These are phyloP conservation scores for Boletus sp. DNA, from an alignment of 1,284 basidiomycete genomes.

Conservation along the genomic window DNA sequence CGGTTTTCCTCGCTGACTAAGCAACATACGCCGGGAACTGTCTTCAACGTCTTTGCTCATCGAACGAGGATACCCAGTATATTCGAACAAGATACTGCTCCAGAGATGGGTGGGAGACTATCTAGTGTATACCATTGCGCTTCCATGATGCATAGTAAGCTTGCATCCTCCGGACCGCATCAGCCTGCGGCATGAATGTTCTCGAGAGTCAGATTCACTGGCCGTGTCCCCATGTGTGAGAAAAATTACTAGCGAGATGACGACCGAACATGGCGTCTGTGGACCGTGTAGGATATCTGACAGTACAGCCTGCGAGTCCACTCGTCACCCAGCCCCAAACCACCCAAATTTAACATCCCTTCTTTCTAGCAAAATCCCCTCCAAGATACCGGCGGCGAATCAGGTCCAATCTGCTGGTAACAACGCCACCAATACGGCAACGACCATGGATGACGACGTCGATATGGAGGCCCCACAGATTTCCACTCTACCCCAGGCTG, in stretches of 20 bases:
- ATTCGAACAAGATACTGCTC: too few relatives aligned
- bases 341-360: not conserved
- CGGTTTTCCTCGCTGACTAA: conserved; percentile 39
- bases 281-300: not conserved
- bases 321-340: conserved; percentile 5
- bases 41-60: too few relatives aligned
- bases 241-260: conserved; percentile 16
- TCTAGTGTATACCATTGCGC: too few relatives aligned
- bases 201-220: too few relatives aligned
- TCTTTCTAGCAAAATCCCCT: conserved; percentile 2
- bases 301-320: conserved; percentile 3
- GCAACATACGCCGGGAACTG: conserved; percentile 1
- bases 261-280: not conserved
- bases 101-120: too few relatives aligned
- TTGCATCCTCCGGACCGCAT: too few relatives aligned
- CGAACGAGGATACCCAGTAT: too few relatives aligned
- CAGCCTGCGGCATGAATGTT: too few relatives aligned
- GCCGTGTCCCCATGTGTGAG: conserved; percentile 19
- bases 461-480: conserved; percentile 82
- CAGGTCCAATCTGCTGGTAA: not conserved
- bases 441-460: conserved; percentile 51
- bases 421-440: not conserved
- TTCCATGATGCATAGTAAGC: too few relatives aligned
- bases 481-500: conserved; percentile 66
- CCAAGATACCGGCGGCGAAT: conserved; percentile 1